Evolutionary conservation across 805 yeast genomes (phyloP).

Genomic region (Metschnikowia chrysomelidarum): DNA sequence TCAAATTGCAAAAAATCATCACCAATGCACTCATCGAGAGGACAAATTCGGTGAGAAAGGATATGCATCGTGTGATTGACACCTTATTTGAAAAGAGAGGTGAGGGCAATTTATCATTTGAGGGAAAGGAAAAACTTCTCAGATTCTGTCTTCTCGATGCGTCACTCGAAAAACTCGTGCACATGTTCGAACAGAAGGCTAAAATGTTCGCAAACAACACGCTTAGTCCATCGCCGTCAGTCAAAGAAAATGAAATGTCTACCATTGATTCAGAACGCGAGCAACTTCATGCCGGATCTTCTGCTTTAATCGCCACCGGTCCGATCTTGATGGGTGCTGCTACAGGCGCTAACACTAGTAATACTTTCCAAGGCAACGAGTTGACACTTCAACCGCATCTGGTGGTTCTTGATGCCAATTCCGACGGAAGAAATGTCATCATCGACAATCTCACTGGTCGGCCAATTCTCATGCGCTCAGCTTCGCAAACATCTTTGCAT

Average conservation of each 20-base stretch:
- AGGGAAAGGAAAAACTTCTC: slow-evolving; percentile 53
- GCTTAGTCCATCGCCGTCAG: slow-evolving; percentile 16
- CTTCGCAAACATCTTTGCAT: slow-evolving; percentile 62
- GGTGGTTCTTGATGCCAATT: slow-evolving; percentile 65
- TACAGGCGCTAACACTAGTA: slow-evolving; percentile 3
- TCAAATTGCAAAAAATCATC: slow-evolving; percentile 43
- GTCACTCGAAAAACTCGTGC: slow-evolving; percentile 51
- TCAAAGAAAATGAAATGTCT: slow-evolving; percentile 3
- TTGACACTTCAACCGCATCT: slow-evolving; percentile 56
- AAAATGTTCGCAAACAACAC: slow-evolving; percentile 20
- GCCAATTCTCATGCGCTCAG: slow-evolving; percentile 63
- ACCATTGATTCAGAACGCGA: slow-evolving; percentile 16
- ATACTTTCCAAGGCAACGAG: slow-evolving; percentile 15
- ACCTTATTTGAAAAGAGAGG: slow-evolving; percentile 46
- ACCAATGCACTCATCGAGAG: slow-evolving; percentile 51
- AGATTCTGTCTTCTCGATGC: slow-evolving; percentile 55
- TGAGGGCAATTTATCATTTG: slow-evolving; percentile 46
- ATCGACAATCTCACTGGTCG: slow-evolving; percentile 70
- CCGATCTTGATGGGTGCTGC: slow-evolving; percentile 41
- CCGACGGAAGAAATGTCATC: slow-evolving; percentile 50
- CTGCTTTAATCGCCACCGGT: slow-evolving; percentile 51
- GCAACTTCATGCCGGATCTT: slow-evolving; percentile 47
- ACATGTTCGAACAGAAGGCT: slow-evolving; percentile 47
- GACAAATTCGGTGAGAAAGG: slow-evolving; percentile 48
- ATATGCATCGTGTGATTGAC: slow-evolving; percentile 53